Conservation (phyloP, 2,329 filamentous ascomycete species). For the Tolypocladium sp. region DNA sequence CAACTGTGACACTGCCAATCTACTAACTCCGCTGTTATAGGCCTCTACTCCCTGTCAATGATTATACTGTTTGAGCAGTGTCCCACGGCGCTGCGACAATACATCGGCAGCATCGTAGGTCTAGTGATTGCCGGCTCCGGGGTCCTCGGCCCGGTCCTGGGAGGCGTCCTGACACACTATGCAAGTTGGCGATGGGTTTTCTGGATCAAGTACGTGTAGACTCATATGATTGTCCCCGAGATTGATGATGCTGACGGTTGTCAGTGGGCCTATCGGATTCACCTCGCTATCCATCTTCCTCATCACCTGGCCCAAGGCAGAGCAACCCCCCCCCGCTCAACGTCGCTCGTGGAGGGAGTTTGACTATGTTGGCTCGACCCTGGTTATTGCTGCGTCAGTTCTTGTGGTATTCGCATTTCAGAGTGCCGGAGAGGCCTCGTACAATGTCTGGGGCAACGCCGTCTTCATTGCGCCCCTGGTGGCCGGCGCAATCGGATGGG, state of each 20-base stretch:
- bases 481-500: constrained; percentile 18
- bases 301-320: constrained; percentile 37
- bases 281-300: constrained; percentile 37
- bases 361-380: constrained; percentile 43
- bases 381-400: constrained; percentile 43
- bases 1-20: neutral
- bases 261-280: constrained; percentile 40
- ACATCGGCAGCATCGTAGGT: constrained; percentile 38
- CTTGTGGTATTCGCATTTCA: constrained; percentile 51
- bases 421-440: constrained; percentile 28
- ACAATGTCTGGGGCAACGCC: constrained; percentile 31
- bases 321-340: constrained; percentile 28
- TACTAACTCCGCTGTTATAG: constrained; percentile 12
- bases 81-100: constrained; percentile 27
- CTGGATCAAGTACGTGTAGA: constrained; percentile 42
- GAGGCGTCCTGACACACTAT: constrained; percentile 40
- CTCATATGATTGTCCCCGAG: neutral
- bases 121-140: constrained; percentile 38
- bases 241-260: neutral
- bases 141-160: constrained; percentile 41
- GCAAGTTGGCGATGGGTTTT: constrained; percentile 46
- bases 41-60: constrained; percentile 48
- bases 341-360: constrained; percentile 37
- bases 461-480: constrained; percentile 21
- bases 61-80: constrained; percentile 43